Percentiles rank a stretch among this genome's conserved stretches.
phyloP scores from a whole-genome alignment of 306 rosid species.

The Quercus variabilis region DNA sequence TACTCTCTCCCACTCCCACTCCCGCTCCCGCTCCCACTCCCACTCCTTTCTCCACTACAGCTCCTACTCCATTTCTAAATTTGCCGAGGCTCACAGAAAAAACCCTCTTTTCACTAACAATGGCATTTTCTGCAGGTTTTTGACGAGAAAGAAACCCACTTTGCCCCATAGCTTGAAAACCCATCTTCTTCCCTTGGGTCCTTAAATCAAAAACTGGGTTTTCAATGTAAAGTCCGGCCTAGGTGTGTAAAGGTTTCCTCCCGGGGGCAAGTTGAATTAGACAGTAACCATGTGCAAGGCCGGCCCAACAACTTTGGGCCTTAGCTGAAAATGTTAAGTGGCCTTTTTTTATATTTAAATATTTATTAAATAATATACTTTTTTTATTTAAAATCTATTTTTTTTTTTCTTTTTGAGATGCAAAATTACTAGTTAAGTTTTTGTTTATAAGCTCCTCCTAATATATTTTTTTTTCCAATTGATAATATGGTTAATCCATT shows the following conservation, averaged over 20 bases:
- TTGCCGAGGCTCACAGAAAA: conserved; percentile 85
- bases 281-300: conserved; percentile 58
- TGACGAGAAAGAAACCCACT: conserved; percentile 29
- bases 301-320: too few relatives aligned
- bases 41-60: conserved; percentile 31
- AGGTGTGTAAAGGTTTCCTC: conserved; percentile 61
- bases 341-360: too few relatives aligned
- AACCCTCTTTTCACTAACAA: conserved; percentile 60
- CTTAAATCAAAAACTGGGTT: conserved; percentile 54
- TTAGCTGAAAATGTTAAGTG: too few relatives aligned
- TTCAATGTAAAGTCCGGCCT: conserved; percentile 65
- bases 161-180: conserved; percentile 38
- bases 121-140: conserved; percentile 53
- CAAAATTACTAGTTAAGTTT: too few relatives aligned
- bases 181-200: conserved; percentile 51
- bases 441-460: too few relatives aligned
- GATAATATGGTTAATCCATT: too few relatives aligned
- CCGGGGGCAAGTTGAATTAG: conserved; percentile 90
- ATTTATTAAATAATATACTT: too few relatives aligned
- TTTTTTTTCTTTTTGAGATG: too few relatives aligned
- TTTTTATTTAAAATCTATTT: too few relatives aligned
- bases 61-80: conserved; percentile 47
- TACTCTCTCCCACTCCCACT: conserved; percentile 27
- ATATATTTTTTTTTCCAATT: too few relatives aligned
- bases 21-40: background rate